phyloP scores from a whole-genome alignment of 768 basidiomycete genomes.

The Rhizopogon roseolus region DNA sequence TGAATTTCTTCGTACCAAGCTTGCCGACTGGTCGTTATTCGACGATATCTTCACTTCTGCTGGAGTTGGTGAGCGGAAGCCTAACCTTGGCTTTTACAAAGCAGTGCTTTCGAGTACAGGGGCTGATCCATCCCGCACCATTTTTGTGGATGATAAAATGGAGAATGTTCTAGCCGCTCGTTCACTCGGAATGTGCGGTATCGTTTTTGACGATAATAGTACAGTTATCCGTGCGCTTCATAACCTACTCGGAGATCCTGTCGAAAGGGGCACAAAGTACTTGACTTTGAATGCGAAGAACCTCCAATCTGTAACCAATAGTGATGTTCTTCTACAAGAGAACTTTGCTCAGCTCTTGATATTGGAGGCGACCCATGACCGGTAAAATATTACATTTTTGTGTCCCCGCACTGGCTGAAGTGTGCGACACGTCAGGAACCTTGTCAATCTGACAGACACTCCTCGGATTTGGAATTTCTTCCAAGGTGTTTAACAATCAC shows the following conservation, averaged over 20 bases:
- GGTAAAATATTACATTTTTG: constrained; percentile 21
- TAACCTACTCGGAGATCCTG: constrained; percentile 44
- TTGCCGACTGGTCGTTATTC: constrained; percentile 45
- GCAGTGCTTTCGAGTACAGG: constrained; percentile 41
- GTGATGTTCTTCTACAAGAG: constrained; percentile 36
- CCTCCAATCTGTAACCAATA: constrained; percentile 41
- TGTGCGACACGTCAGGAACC: constrained; percentile 24
- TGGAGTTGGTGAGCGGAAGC: constrained; percentile 49
- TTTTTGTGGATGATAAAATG: constrained; percentile 57
- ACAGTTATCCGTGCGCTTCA: constrained; percentile 41
- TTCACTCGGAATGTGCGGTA: constrained; percentile 51
- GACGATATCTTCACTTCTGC: constrained; percentile 50
- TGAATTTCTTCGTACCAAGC: constrained; percentile 37
- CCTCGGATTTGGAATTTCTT: constrained; percentile 53
- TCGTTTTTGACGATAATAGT: constrained; percentile 41
- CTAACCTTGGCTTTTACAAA: constrained; percentile 48
- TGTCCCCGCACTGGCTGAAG: background rate
- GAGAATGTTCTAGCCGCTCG: constrained; percentile 57
- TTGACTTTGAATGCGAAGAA: constrained; percentile 34
- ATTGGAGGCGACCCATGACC: constrained; percentile 44
- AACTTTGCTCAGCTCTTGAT: constrained; percentile 60
- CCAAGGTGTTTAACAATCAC: constrained; percentile 26
- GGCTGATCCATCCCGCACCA: constrained; percentile 39
- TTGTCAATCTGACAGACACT: constrained; percentile 38
- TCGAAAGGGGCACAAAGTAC: constrained; percentile 36